Base-by-base conservation (phyloP, 2,329 filamentous ascomycete genomes). In the Amauroascus niger region DNA sequence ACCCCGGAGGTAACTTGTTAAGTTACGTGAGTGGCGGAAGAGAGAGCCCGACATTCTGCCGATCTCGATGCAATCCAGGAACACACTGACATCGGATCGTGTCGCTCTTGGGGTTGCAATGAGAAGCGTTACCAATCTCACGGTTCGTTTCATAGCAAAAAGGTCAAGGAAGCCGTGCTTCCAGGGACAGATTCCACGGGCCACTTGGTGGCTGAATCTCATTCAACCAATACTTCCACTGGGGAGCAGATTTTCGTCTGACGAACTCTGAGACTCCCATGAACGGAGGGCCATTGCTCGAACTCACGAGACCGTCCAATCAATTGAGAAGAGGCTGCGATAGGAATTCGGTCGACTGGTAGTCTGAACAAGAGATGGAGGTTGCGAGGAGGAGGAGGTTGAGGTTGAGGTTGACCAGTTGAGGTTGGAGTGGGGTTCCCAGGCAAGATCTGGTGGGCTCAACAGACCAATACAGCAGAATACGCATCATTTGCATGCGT, bases 21-120 rank as follows among this genome's bases (percentile, higher is more conserved):
- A n/a, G n/a, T n/a, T 37, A 46, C 41, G 40, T 39, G 46, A 6
- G 41, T 46, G 40, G 32, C 50, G 16, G 41, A 45, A 18, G 26
- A 13, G 18, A 6, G 24, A 22, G 16, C 14, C 14, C 6, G 24
- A 2, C n/a, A 8, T 30, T 30, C 20, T 22, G 35, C 22, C 37
- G 48, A 50, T 50, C 48, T 9, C 20, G 48, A 30, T 50, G 48
- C n/a, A n/a, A 43, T 30, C 39, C 37, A 35, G 37, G 14, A 20
- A 4, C 40, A 26, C 24, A 26, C 24, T 14, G 14, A 22, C 24
- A 30, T n/a, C 14, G 8, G 28, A 33, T 33, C 32, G 6, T 16
- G 45, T n/a, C 16, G 13, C 9, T 13, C 26, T 26, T 30, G 33
- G 43, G 18, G 32, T 49, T 39, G 46, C 33, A 49, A 13, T n/a